Conservation (phyloP, 139 green algal species). For the Tetratostichococcus sp. region DNA sequence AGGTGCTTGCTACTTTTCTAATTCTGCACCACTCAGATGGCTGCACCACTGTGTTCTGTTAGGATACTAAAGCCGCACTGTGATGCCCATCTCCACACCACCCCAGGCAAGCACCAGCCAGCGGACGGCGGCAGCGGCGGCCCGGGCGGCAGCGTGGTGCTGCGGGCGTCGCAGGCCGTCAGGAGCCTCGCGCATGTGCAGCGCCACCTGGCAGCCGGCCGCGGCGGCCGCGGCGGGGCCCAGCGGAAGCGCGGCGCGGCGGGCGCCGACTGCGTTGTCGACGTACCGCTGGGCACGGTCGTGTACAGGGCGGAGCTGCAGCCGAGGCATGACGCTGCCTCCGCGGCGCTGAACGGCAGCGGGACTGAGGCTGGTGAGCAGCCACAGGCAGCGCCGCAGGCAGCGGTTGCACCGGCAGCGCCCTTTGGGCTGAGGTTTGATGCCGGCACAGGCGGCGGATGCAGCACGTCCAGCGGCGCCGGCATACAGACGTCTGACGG, state of each 20-base stretch:
- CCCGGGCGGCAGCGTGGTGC: slow-evolving; percentile 32
- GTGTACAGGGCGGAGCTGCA: background rate
- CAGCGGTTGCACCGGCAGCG: too few species aligned
- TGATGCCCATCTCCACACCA: background rate
- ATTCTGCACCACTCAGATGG: too few species aligned
- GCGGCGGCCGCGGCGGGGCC: background rate
- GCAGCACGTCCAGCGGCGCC: too few species aligned
- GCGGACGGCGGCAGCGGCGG: slow-evolving; percentile 48
- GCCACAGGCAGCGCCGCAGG: background rate
- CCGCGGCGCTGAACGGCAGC: background rate
- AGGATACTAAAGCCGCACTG: background rate
- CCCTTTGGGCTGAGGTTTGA: background rate
- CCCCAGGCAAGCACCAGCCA: slow-evolving; percentile 15
- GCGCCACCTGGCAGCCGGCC: background rate
- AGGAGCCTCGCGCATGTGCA: background rate
- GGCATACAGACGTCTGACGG: too few species aligned
- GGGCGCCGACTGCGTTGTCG: background rate
- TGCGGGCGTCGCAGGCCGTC: slow-evolving; percentile 24
- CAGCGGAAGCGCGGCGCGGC: background rate
- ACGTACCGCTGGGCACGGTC: background rate
- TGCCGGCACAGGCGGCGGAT: background rate
- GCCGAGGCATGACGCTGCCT: background rate
- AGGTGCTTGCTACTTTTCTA: slow-evolving; percentile 12
- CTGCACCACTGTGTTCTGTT: too few species aligned
- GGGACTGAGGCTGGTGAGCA: background rate